These are phyloP conservation scores for Tardiomyces digboiensis DNA, from an alignment of 1,139 yeast genomes.

Conservation along the genomic window DNA sequence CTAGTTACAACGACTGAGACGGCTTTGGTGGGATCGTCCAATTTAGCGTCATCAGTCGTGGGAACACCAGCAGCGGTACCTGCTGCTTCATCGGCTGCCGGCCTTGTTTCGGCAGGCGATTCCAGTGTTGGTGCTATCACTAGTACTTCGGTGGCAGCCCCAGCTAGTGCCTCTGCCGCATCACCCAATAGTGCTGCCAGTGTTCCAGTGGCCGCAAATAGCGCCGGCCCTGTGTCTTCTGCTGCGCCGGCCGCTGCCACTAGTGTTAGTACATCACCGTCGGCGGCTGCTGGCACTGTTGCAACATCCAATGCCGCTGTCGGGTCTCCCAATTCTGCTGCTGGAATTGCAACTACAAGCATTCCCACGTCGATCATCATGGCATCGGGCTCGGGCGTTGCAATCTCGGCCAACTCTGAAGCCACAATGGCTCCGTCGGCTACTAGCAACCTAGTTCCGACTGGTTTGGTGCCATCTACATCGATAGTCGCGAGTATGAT, in stretches of 20 bases:
- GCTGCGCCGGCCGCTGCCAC: constrained; percentile 5
- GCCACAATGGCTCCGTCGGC: constrained; percentile 1
- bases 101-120: background rate
- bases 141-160: background rate
- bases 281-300: constrained; percentile 5
- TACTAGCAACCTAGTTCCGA: constrained; percentile 3
- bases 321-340: constrained; percentile 4
- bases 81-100: background rate
- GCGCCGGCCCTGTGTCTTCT: constrained; percentile 4
- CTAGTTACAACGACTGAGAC: too few species aligned
- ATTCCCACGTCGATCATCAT: background rate
- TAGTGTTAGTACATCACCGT: constrained; percentile 4
- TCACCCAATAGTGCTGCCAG: background rate
- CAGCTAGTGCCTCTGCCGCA: background rate
- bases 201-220: background rate
- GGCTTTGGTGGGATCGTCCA: too few species aligned
- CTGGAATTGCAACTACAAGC: constrained; percentile 4
- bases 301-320: constrained; percentile 5
- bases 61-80: too few species aligned
- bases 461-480: too few species aligned
- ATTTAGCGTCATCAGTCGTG: too few species aligned
- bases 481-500: too few species aligned
- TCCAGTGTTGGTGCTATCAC: background rate
- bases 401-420: constrained; percentile 1
- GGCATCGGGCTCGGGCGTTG: constrained; percentile 1